These are phyloP conservation scores for Saccharomycopsis amapae DNA, from an alignment of 805 yeast genomes.

Conservation along the genomic window DNA sequence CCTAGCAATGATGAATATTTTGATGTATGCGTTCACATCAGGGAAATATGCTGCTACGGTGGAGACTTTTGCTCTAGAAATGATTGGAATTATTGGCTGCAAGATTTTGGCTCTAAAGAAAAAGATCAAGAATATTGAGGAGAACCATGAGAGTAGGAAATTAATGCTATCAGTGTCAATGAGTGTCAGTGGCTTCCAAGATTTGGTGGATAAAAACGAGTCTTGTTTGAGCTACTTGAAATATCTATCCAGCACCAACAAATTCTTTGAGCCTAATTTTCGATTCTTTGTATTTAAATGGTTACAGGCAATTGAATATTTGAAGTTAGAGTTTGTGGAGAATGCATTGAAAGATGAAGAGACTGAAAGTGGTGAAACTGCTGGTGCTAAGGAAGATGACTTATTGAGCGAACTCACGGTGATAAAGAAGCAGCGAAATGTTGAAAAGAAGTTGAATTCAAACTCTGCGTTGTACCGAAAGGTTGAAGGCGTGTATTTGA, in stretches of 20 bases:
- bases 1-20: conserved; percentile 35
- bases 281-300: conserved; percentile 23
- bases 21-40: conserved; percentile 34
- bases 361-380: background rate
- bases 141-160: background rate
- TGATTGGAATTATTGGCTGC: conserved; percentile 55
- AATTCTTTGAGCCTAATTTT: conserved; percentile 3
- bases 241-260: conserved; percentile 7
- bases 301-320: conserved; percentile 19
- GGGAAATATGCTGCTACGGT: conserved; percentile 34
- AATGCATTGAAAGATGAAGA: background rate
- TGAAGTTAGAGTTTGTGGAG: conserved; percentile 3
- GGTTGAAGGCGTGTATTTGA: conserved; percentile 1
- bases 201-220: conserved; percentile 12
- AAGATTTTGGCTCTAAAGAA: conserved; percentile 36
- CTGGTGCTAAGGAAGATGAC: conserved; percentile 1
- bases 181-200: conserved; percentile 7
- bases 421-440: conserved; percentile 10
- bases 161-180: conserved; percentile 13
- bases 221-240: conserved; percentile 22
- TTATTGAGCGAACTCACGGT: conserved; percentile 6
- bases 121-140: conserved; percentile 7
- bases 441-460: conserved; percentile 8
- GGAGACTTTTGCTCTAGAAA: conserved; percentile 50
- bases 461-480: conserved; percentile 3